phyloP scores from a whole-genome alignment of 805 yeast genomes.

The Kockiozyma suomiensis region DNA sequence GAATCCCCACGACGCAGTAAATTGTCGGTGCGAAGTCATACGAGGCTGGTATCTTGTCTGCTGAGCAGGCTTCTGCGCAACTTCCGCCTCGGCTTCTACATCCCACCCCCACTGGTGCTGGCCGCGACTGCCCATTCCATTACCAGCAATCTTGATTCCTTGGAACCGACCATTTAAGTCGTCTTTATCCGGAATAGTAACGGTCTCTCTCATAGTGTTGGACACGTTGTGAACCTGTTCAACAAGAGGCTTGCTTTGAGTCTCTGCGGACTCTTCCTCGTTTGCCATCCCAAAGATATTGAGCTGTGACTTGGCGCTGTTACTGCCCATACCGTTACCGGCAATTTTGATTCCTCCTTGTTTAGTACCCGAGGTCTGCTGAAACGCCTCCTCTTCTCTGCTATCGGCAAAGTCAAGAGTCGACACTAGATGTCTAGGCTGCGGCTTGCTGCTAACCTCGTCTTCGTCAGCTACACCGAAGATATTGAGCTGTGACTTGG shows the following conservation, averaged over 20 bases:
- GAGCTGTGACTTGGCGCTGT: conserved; percentile 17
- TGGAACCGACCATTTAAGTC: conserved; percentile 6
- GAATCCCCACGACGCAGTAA: conserved; percentile 29
- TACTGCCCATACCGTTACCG: conserved; percentile 32
- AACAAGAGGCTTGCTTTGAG: conserved; percentile 4
- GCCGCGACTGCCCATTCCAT: conserved; percentile 33
- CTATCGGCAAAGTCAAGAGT: not conserved
- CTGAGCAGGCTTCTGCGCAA: conserved; percentile 6
- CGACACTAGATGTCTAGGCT: not conserved
- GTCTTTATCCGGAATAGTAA: not conserved
- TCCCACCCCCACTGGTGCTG: conserved; percentile 23
- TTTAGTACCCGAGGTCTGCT: not conserved
- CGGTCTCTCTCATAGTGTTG: not conserved
- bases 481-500: conserved; percentile 2
- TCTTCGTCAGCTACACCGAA: not conserved
- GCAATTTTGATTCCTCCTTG: conserved; percentile 22
- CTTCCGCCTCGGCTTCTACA: not conserved
- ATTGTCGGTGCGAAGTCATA: conserved; percentile 22
- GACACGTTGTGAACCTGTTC: not conserved
- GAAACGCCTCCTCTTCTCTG: not conserved
- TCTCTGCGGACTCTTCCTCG: conserved; percentile 11
- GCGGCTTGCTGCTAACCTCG: conserved; percentile 1
- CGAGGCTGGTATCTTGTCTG: conserved; percentile 18
- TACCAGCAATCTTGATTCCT: conserved; percentile 29
- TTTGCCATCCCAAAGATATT: conserved; percentile 6